Conservation (phyloP, 345 rosid genomes). For the Punica granatum region DNA sequence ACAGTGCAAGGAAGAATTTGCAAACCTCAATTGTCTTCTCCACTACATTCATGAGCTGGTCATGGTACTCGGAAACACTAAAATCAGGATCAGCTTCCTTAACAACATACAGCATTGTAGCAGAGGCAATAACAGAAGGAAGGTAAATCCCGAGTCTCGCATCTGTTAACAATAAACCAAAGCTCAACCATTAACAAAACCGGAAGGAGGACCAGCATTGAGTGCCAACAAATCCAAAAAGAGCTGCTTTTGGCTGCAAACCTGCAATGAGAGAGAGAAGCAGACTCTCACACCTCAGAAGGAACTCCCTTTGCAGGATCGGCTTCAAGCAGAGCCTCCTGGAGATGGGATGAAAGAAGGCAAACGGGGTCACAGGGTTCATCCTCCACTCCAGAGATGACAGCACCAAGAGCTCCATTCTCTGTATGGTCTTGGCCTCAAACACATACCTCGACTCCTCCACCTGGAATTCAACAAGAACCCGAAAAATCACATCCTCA, state of each 20-base stretch:
- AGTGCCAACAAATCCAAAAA: neutral
- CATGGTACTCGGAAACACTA: constrained; percentile 42
- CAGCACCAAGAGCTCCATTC: constrained; percentile 66
- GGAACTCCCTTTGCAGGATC: constrained; percentile 38
- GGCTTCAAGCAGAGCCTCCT: constrained; percentile 54
- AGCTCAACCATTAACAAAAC: neutral
- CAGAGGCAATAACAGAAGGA: constrained; percentile 56
- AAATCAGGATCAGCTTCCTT: constrained; percentile 48
- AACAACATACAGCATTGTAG: constrained; percentile 49
- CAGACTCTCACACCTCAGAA: constrained; percentile 36
- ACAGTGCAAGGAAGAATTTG: constrained; percentile 8
- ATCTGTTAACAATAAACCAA: constrained; percentile 26
- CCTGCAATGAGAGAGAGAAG: constrained; percentile 44
- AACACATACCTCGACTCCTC: constrained; percentile 48
- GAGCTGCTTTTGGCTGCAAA: constrained; percentile 4
- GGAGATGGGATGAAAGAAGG: constrained; percentile 51
- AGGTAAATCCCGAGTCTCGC: constrained; percentile 36
- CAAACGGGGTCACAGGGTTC: constrained; percentile 63
- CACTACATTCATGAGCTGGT: constrained; percentile 49
- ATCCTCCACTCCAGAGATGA: constrained; percentile 69
- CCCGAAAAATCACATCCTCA: no score
- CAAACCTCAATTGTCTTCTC: constrained; percentile 53
- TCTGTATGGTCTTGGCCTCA: constrained; percentile 27
- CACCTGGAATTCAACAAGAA: constrained; percentile 25
- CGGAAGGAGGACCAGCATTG: neutral